Evolutionary conservation across 2,329 filamentous ascomycete species (phyloP), one percentile per base, ranked within the genome.

Genomic region (Scedosporium boydii): DNA sequence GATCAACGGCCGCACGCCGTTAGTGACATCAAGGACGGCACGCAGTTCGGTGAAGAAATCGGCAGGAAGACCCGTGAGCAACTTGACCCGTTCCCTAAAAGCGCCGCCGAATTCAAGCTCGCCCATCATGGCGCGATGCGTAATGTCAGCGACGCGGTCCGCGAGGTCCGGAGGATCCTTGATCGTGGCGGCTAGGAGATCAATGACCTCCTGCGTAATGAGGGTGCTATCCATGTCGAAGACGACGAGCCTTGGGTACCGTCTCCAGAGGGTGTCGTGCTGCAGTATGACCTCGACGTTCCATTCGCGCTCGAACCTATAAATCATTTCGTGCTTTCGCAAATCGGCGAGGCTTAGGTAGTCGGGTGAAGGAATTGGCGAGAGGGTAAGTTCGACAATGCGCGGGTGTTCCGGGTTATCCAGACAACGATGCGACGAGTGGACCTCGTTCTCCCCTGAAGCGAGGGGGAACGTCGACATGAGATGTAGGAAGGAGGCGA

Each of bases 151-250:
- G 46, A 99, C 93, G 69, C 90, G 80, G 61, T 86, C 86, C 68
- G 91, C 86, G n/a, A 96, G 83, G 60, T 91, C 90, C 2, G 83
- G 76, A 71, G 82, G 77, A 75, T 89, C 77, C 58, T 76, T 80
- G 69, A 96, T 85, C 44, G 89, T 89, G 61, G 89, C 87, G 3
- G 95, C 95, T 63, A 99, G 87, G 69, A 98, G 87, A 74, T 99
- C 95, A 71, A 99, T 98, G 64, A 97, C 93, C 77, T 99, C 95
- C 74, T 99, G 93, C 61, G 93, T 89, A 72, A 99, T 98, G 64
- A 99, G 83, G 0, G 95, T 99, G 74, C 89, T 95, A 77, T 99
- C 95, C 95, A 99, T 99, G 74, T 99, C 95, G 71, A 99, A 99
- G 38, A 97, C 91, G 3, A 93, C 92, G 10, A 98, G 80, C 7